A percentile compares a stretch with the other conserved stretches of the same genome.
Conservation (phyloP, 768 basidiomycete species). For the Lactarius hatsudake region DNA sequence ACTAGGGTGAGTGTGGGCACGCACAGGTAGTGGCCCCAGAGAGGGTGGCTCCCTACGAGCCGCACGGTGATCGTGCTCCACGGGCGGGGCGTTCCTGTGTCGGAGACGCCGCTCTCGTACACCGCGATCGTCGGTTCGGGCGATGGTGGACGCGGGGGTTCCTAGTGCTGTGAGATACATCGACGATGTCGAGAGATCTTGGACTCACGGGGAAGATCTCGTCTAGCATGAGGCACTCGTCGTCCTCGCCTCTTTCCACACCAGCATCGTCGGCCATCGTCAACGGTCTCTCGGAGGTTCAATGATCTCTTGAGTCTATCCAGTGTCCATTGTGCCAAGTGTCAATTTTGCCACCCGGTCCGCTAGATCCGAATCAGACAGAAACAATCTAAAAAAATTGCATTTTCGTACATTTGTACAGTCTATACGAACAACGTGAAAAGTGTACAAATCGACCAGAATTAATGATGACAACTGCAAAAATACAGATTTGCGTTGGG, state of each 20-base stretch:
- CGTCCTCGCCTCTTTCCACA: slow-evolving; percentile 27
- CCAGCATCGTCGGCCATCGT: background rate
- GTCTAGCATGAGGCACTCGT: slow-evolving; percentile 40
- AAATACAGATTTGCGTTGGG: background rate
- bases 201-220: slow-evolving; percentile 48
- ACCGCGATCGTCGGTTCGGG: slow-evolving; percentile 56
- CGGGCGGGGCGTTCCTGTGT: background rate
- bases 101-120: slow-evolving; percentile 41
- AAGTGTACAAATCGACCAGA: background rate
- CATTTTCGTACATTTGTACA: background rate
- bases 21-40: slow-evolving; percentile 82
- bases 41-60: slow-evolving; percentile 74
- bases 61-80: slow-evolving; percentile 52
- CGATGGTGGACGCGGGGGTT: slow-evolving; percentile 63
- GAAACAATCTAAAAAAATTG: background rate
- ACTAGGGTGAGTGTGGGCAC: slow-evolving; percentile 18
- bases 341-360: background rate
- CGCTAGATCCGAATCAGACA: background rate
- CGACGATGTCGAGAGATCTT: background rate
- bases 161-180: slow-evolving; percentile 38
- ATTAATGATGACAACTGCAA: too few species aligned
- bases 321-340: too few species aligned
- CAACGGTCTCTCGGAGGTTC: background rate
- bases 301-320: too few species aligned
- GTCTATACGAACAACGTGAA: background rate